A percentile compares a stretch with the other conserved stretches of the same genome.
phyloP scores from a whole-genome alignment of 129 eudicot genomes.

The Chrysanthemum makinoi region DNA sequence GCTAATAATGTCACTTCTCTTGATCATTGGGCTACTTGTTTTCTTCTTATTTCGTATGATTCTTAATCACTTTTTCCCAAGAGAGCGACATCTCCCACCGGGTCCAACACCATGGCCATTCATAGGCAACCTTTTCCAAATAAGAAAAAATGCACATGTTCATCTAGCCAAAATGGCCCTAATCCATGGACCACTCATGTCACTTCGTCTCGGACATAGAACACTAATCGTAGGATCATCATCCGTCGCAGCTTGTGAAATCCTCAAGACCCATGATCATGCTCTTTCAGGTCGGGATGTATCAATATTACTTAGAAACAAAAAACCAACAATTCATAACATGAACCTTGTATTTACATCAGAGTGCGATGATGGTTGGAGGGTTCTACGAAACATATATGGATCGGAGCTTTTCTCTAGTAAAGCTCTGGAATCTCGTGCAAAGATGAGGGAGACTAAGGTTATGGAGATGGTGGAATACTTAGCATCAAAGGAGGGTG shows the following conservation, averaged over 20 bases:
- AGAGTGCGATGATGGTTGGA: slow-evolving; percentile 30
- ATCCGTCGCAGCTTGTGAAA: slow-evolving; percentile 33
- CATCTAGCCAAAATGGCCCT: slow-evolving; percentile 32
- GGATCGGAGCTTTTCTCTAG: slow-evolving; percentile 35
- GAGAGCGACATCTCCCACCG: slow-evolving; percentile 37
- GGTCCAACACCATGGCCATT: slow-evolving; percentile 59
- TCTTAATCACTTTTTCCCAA: not conserved
- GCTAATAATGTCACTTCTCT: not conserved
- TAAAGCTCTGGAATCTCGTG: slow-evolving; percentile 33
- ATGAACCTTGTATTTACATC: slow-evolving; percentile 13
- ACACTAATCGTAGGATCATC: slow-evolving; percentile 40
- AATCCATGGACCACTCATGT: slow-evolving; percentile 45
- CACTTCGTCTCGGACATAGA: slow-evolving; percentile 31
- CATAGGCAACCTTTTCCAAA: slow-evolving; percentile 36
- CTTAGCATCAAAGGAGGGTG: slow-evolving; percentile 28
- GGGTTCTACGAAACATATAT: slow-evolving; percentile 24
- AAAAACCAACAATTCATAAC: slow-evolving; percentile 11
- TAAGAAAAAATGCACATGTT: slow-evolving; percentile 28
- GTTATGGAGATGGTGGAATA: slow-evolving; percentile 33
- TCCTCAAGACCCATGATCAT: slow-evolving; percentile 45
- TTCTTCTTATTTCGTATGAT: slow-evolving; percentile 11
- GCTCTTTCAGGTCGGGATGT: slow-evolving; percentile 28
- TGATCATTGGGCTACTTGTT: slow-evolving; percentile 8
- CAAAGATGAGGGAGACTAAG: slow-evolving; percentile 18
- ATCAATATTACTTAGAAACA: slow-evolving; percentile 16